Evolutionary conservation across 345 rosid genomes (phyloP), one percentile per base, ranked within the genome.

Genomic region (Lepidium aucheri): DNA sequence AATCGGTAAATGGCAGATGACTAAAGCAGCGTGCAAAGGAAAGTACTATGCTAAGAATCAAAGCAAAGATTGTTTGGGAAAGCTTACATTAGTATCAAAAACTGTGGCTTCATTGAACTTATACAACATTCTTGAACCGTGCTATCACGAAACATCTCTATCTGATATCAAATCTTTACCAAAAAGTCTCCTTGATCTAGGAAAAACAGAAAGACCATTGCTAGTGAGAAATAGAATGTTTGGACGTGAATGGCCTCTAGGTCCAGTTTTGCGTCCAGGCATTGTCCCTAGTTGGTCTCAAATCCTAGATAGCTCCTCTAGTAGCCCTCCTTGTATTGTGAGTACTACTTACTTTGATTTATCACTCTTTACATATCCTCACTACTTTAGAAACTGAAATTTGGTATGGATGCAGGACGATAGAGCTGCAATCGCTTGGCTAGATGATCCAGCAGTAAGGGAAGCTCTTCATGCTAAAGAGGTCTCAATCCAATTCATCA

Each of bases 211-310:
- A 60, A 74, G 72, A 76, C 83, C 90, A 74, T 68, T 85, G 63
- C 82, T 85, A 38, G 96, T 89, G 58, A 76, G 94, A 34, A 84
- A 69, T 53, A 86, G 97, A 77, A 83, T 92, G 87, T 92, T 87
- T 65, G 95, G 98, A 55, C 96, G 93, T 10, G 89, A 96, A 6
- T 90, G 98, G 98, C 98, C 98, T 24, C 20, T 90, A 33, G 78
- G 91, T 65, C 85, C 87, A 67, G 76, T 82, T 51, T 96, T 88
- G n/a, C 87, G 85, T 82, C 89, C 81, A 26, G 97, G 97, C 50
- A 57, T 76, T 55, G 84, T 93, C 75, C 96, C 94, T 60, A 86
- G 84, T 54, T 93, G 98, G 98, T 83, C 97, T 13, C 83, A 93
- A 73, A 76, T 93, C 65, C 81, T 81, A 42, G 75, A 75, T 58